These are phyloP conservation scores for Debaryomyces sp. DNA, from an alignment of 1,139 yeast genomes.

Conservation along the genomic window DNA sequence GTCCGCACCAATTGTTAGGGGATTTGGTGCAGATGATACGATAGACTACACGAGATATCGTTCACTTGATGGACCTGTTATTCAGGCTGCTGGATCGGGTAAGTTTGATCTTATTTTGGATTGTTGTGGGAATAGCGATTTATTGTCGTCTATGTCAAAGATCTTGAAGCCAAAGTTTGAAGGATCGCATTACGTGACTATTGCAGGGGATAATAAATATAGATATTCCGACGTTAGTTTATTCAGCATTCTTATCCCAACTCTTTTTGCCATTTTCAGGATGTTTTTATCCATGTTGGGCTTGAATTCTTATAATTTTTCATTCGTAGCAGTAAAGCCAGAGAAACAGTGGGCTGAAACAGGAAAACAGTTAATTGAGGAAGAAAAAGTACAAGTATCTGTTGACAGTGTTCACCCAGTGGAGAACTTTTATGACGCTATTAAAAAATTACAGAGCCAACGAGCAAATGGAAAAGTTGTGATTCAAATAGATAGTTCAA, in stretches of 20 bases:
- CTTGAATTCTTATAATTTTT: slow-evolving; percentile 15
- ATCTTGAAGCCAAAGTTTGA: slow-evolving; percentile 41
- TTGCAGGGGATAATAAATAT: slow-evolving; percentile 51
- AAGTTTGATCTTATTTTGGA: slow-evolving; percentile 43
- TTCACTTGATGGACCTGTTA: slow-evolving; percentile 23
- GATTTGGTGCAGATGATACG: slow-evolving; percentile 53
- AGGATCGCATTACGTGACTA: slow-evolving; percentile 44
- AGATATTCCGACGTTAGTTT: slow-evolving; percentile 21
- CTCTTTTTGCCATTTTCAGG: not conserved
- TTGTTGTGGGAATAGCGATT: slow-evolving; percentile 30
- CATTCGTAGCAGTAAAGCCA: slow-evolving; percentile 4
- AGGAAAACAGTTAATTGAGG: slow-evolving; percentile 35
- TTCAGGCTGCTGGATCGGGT: slow-evolving; percentile 25
- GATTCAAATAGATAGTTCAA: slow-evolving; percentile 22
- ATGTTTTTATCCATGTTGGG: slow-evolving; percentile 13
- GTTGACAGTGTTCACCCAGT: slow-evolving; percentile 58
- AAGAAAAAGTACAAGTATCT: slow-evolving; percentile 43
- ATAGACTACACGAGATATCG: slow-evolving; percentile 50
- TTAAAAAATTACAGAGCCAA: slow-evolving; percentile 46
- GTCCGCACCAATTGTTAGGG: slow-evolving; percentile 42
- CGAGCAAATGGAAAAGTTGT: slow-evolving; percentile 68
- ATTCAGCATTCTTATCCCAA: not conserved
- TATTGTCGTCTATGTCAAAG: slow-evolving; percentile 23
- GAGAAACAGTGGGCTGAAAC: slow-evolving; percentile 15
- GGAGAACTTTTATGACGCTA: slow-evolving; percentile 52